phyloP scores from a whole-genome alignment of 352 stramenopile species.

The Phytophthora sansomeana region DNA sequence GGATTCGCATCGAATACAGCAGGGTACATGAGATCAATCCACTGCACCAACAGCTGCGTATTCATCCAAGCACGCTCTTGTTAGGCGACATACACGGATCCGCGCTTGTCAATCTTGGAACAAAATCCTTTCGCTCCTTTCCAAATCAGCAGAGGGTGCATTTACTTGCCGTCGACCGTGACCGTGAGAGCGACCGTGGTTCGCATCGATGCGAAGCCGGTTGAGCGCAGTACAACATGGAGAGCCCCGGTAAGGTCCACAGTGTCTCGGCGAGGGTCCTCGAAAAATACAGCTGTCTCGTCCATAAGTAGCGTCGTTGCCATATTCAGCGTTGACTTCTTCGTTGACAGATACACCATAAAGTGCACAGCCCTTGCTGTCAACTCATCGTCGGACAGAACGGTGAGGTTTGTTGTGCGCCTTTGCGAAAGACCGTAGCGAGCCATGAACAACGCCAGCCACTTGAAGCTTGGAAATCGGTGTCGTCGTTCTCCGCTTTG shows the following conservation, averaged over 20 bases:
- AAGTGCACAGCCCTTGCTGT: slow-evolving; percentile 13
- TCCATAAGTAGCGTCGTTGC: slow-evolving; percentile 24
- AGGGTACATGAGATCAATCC: slow-evolving; percentile 16
- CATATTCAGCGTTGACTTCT: slow-evolving; percentile 11
- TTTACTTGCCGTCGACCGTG: slow-evolving; percentile 1
- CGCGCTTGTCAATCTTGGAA: slow-evolving; percentile 1
- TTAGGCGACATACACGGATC: slow-evolving; percentile 16
- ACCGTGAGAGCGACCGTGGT: not conserved
- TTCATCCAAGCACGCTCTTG: slow-evolving; percentile 24
- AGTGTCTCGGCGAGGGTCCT: slow-evolving; percentile 19
- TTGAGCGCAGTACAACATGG: slow-evolving; percentile 5
- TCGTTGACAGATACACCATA: slow-evolving; percentile 13
- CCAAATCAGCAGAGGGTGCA: slow-evolving; percentile 30
- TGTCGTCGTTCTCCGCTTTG: too few species aligned
- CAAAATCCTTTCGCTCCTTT: slow-evolving; percentile 8
- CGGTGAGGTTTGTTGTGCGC: slow-evolving; percentile 28
- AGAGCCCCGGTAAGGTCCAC: slow-evolving; percentile 1
- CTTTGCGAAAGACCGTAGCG: slow-evolving; percentile 29
- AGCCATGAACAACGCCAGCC: slow-evolving; percentile 33
- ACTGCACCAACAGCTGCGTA: slow-evolving; percentile 13
- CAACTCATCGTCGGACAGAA: slow-evolving; percentile 23
- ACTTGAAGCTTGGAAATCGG: slow-evolving; percentile 32
- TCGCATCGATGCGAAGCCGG: too few species aligned
- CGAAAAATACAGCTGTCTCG: slow-evolving; percentile 32
- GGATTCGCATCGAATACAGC: slow-evolving; percentile 2